A percentile compares a stretch with the other conserved stretches of the same genome.
These are phyloP conservation scores for Tulasnella sp. DNA, from an alignment of 768 basidiomycete species.

Conservation along the genomic window DNA sequence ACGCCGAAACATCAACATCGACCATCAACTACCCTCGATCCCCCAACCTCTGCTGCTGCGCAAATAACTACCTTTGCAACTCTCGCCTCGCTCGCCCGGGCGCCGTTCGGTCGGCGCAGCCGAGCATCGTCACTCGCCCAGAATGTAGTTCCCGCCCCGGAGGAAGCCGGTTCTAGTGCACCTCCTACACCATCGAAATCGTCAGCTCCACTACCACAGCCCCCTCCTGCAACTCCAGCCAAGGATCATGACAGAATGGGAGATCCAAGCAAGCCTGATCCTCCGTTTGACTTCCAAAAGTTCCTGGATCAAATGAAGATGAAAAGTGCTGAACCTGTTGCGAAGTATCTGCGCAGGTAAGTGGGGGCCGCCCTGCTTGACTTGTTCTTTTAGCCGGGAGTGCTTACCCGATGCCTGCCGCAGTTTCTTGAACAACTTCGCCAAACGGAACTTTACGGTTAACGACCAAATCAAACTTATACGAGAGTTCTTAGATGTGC, in stretches of 20 bases:
- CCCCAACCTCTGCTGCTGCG: constrained; percentile 13
- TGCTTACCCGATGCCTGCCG: background rate
- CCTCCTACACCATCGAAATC: constrained; percentile 13
- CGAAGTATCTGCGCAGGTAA: constrained; percentile 91
- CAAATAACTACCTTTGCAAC: constrained; percentile 2
- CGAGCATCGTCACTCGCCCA: constrained; percentile 12
- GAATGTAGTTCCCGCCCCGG: background rate
- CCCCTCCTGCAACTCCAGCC: constrained; percentile 21
- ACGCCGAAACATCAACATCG: background rate
- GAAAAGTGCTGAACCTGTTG: constrained; percentile 81
- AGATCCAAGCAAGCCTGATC: constrained; percentile 6
- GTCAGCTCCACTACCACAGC: constrained; percentile 8
- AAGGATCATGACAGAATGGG: constrained; percentile 5
- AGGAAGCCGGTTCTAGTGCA: constrained; percentile 14
- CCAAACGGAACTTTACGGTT: constrained; percentile 85
- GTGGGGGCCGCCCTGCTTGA: constrained; percentile 27
- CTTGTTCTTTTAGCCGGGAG: background rate
- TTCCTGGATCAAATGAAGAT: constrained; percentile 94
- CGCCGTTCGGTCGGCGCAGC: constrained; percentile 9
- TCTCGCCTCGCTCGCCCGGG: constrained; percentile 1
- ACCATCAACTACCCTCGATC: constrained; percentile 10
- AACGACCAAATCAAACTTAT: constrained; percentile 93
- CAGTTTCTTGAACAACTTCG: constrained; percentile 89
- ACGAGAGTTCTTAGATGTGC: constrained; percentile 81
- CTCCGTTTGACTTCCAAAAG: constrained; percentile 78